Conservation (phyloP, 139 green algal species). For the Micromonas commoda region DNA sequence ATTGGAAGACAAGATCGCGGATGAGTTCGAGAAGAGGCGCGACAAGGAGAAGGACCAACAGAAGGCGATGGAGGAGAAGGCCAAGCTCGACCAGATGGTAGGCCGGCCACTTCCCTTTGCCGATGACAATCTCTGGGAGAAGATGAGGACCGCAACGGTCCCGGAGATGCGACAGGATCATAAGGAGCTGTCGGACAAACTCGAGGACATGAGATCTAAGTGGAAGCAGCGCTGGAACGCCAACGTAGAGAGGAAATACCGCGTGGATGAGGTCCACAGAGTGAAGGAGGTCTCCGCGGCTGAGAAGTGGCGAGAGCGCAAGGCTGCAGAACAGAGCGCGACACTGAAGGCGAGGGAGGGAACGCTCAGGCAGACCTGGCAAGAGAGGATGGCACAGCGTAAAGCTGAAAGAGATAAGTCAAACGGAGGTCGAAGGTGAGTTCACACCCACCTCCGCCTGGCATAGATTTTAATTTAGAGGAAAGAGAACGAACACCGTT, state of each 20-base stretch:
- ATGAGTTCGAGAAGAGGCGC: conserved; percentile 30
- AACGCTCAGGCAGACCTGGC: too few species aligned
- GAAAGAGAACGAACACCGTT: too few species aligned
- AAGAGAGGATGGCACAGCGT: too few species aligned
- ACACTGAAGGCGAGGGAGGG: too few species aligned
- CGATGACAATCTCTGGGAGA: background rate
- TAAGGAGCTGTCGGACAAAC: background rate
- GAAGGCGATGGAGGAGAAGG: background rate
- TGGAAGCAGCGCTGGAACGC: background rate
- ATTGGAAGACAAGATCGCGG: conserved; percentile 36
- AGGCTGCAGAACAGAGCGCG: background rate
- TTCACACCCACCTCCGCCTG: too few species aligned
- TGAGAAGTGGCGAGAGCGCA: background rate
- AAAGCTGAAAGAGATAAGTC: too few species aligned
- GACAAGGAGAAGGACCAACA: background rate
- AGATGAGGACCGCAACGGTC: background rate
- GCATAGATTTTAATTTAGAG: too few species aligned
- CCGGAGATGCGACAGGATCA: background rate
- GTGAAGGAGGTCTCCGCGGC: background rate
- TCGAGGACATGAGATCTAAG: background rate
- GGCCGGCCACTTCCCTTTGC: background rate
- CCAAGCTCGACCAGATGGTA: background rate
- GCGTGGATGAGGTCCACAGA: background rate
- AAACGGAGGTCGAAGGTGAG: too few species aligned
- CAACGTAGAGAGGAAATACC: background rate